These are phyloP conservation scores for Fusarium abutilonis DNA, from an alignment of 2,329 filamentous ascomycete genomes.

Conservation along the genomic window DNA sequence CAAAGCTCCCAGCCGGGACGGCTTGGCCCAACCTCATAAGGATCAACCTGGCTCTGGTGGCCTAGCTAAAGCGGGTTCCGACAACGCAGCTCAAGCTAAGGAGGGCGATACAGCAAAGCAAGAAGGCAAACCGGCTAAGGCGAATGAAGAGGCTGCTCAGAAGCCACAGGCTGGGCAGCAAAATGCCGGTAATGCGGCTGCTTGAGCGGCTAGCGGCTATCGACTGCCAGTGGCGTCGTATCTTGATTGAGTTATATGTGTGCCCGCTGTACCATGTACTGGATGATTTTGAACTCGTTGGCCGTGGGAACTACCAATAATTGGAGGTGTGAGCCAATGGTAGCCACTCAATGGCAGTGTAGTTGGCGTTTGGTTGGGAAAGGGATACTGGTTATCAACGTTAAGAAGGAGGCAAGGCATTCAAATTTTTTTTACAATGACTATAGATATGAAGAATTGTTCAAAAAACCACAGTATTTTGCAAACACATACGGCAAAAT, in stretches of 20 bases:
- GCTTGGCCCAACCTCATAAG: conserved; percentile 27
- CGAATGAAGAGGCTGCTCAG: conserved; percentile 17
- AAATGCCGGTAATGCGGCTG: conserved; percentile 24
- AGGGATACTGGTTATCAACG: conserved; percentile 21
- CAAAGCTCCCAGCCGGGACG: conserved; percentile 31
- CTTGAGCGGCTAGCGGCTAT: conserved; percentile 9
- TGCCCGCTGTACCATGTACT: conserved; percentile 37
- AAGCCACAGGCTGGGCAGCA: conserved; percentile 1
- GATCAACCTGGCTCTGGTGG: conserved; percentile 21
- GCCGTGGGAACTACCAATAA: conserved; percentile 6
- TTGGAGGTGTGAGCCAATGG: conserved; percentile 9
- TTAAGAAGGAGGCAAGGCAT: conserved; percentile 8
- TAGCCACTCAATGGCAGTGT: conserved; percentile 15
- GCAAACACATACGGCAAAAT: not conserved
- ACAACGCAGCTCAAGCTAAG: conserved; percentile 22
- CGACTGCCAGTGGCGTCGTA: not conserved
- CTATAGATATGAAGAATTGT: not conserved
- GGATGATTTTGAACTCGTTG: conserved; percentile 26
- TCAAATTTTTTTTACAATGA: not conserved
- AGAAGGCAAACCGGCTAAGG: conserved; percentile 16
- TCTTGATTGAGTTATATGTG: not conserved
- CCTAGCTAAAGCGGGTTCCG: conserved; percentile 16
- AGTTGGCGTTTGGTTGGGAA: conserved; percentile 41
- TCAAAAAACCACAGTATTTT: not conserved
- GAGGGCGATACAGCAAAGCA: conserved; percentile 13